Evolutionary conservation across 1,139 yeast genomes (phyloP), one percentile per base, ranked within the genome.

Genomic region (Pichia sp.): DNA sequence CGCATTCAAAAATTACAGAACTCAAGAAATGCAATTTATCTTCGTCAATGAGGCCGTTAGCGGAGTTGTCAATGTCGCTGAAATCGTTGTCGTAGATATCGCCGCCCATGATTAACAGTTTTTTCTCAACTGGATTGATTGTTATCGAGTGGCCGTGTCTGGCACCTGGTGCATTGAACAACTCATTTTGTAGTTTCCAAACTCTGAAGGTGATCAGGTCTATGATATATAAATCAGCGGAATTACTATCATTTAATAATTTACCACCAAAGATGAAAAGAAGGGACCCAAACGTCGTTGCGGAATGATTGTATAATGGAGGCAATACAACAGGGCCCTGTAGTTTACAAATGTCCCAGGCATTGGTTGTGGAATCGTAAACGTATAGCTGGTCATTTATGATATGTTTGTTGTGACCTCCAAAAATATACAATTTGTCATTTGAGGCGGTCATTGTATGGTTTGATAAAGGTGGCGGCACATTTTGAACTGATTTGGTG

Each of bases 101-200:
- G 49, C 98, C 98, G 39, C 98, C 98, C 85, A 94, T 82, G 27
- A 92, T 79, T 29, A 90, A 61, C 44, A 92, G 63, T 62, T 82
- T 85, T 59, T 85, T 79, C 50, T 75, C 77, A 42, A 70, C 76
- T 43, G 85, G 68, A 48, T 75, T 71, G 48, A 82, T 77, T 2
- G 97, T 81, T 69, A 92, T 71, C 8, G 96, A 79, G 64, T 92
- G 98, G n/a, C 98, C 98, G 51, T 95, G 85, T 55, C 97, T 77
- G 26, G 95, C 80, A 39, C 90, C 84, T 4, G 97, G 97, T 47
- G 64, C 58, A 31, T 54, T 56, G 28, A 65, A 65, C 33, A 71
- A 68, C 29, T 58, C 51, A 8, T 68, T 60, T 11, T 79, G 73
- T 4, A 67, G 52, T 11, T 72, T 70, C 49, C 67, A 67, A 29